These are phyloP conservation scores for Saccharomycopsis javanensis DNA, from an alignment of 805 yeast species.

Conservation along the genomic window DNA sequence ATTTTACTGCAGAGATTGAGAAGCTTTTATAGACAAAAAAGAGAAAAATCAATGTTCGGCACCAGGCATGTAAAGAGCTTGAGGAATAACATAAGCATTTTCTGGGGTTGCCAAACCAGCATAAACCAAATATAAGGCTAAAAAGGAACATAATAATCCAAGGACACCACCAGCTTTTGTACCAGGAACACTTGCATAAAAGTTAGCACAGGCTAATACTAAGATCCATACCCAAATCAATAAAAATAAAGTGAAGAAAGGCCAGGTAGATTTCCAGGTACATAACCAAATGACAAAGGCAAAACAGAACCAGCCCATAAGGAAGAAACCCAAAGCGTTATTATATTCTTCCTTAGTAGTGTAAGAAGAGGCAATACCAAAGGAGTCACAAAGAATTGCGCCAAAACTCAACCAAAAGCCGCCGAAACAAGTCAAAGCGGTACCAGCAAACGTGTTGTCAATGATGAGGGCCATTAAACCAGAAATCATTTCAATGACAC, in stretches of 20 bases:
- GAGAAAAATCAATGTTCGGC: conserved; percentile 15
- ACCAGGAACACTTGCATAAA: conserved; percentile 31
- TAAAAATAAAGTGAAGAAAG: conserved; percentile 49
- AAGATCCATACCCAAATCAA: conserved; percentile 45
- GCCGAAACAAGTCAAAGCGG: conserved; percentile 53
- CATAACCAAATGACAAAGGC: conserved; percentile 43
- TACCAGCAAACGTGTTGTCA: conserved; percentile 60
- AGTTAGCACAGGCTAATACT: conserved; percentile 42
- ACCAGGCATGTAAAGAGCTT: conserved; percentile 17
- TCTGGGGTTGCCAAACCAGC: conserved; percentile 51
- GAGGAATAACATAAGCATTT: conserved; percentile 42
- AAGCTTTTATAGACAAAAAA: no score
- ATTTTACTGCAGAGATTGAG: no score
- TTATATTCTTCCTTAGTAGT: conserved; percentile 28
- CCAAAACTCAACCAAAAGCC: conserved; percentile 63
- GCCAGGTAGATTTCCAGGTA: conserved; percentile 56
- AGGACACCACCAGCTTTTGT: conserved; percentile 46
- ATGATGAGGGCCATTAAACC: conserved; percentile 56
- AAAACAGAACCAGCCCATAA: conserved; percentile 55
- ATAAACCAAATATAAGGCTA: conserved; percentile 51
- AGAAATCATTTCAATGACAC: conserved; percentile 46
- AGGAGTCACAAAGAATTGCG: conserved; percentile 47
- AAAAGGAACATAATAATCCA: conserved; percentile 42
- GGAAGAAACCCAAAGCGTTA: conserved; percentile 49
- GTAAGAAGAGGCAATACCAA: conserved; percentile 50